Conservation (phyloP, 1,284 basidiomycete species). For the Leccinum variabile region DNA sequence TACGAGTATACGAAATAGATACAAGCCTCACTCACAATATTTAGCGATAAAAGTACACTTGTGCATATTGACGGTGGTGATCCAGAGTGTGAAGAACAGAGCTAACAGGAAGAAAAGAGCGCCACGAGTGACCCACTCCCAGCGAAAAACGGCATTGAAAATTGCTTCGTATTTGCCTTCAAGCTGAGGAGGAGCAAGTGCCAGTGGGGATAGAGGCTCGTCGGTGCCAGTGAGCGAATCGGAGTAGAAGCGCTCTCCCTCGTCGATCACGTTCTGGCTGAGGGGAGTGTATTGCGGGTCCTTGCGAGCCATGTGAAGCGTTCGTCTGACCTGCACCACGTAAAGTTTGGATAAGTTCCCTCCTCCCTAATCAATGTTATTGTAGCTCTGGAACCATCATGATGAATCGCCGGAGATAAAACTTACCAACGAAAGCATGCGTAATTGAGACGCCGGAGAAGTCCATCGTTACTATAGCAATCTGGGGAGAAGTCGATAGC, state of each 20-base stretch:
- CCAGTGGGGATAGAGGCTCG: neutral
- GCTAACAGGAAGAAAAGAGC: neutral
- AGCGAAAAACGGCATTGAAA: neutral
- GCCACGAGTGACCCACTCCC: conserved; percentile 5
- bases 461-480: too few species aligned
- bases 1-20: neutral
- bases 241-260: neutral
- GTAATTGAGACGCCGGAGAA: too few species aligned
- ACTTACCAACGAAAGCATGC: too few species aligned
- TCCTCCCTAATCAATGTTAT: too few species aligned
- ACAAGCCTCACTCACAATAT: conserved; percentile 1
- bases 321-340: neutral
- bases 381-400: too few species aligned
- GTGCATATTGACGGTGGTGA: neutral
- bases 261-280: conserved; percentile 2
- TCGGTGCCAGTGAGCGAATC: neutral
- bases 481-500: too few species aligned
- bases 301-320: neutral
- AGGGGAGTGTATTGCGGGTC: neutral
- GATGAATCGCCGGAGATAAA: too few species aligned
- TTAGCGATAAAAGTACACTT: conserved; percentile 5
- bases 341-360: neutral
- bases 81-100: conserved; percentile 9
- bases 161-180: neutral
- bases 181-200: neutral